Evolutionary conservation across 257 asterid genomes (phyloP).

Genomic region (Solanum chiquidenum): DNA sequence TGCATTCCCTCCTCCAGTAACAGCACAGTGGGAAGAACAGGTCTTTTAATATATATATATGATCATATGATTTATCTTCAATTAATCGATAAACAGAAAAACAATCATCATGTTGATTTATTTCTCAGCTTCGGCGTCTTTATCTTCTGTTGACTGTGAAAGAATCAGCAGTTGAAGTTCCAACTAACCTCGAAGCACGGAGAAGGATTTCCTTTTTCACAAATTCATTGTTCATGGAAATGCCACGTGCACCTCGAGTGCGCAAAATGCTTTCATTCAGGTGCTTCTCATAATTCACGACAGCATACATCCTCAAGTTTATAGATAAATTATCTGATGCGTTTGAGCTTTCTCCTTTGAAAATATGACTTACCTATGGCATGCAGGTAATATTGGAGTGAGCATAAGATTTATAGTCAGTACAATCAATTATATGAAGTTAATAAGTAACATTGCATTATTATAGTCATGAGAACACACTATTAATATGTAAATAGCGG

Average conservation of each 20-base stretch:
- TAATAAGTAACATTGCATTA: not conserved
- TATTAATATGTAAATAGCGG: not conserved
- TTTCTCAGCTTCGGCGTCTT: constrained; percentile 78
- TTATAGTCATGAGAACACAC: not conserved
- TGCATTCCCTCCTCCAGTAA: constrained; percentile 67
- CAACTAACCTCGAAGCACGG: constrained; percentile 93
- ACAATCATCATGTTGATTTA: constrained; percentile 1
- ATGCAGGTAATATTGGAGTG: not conserved
- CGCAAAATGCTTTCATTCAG: constrained; percentile 98
- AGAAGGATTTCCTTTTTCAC: constrained; percentile 88
- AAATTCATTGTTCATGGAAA: constrained; percentile 90
- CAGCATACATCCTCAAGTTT: not conserved
- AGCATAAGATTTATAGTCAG: not conserved
- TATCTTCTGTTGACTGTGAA: constrained; percentile 88
- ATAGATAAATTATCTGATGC: not conserved
- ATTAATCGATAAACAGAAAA: not conserved
- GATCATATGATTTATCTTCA: not conserved
- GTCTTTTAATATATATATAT: constrained; percentile 19
- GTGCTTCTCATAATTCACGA: constrained; percentile 15
- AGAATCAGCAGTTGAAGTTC: constrained; percentile 91
- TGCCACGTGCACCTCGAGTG: constrained; percentile 98
- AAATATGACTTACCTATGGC: not conserved
- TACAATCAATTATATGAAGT: not conserved
- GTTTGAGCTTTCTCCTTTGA: not conserved
- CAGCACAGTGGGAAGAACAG: constrained; percentile 99